These are phyloP conservation scores for Komagataella phaffii DNA, from an alignment of 805 yeast genomes.

Conservation along the genomic window DNA sequence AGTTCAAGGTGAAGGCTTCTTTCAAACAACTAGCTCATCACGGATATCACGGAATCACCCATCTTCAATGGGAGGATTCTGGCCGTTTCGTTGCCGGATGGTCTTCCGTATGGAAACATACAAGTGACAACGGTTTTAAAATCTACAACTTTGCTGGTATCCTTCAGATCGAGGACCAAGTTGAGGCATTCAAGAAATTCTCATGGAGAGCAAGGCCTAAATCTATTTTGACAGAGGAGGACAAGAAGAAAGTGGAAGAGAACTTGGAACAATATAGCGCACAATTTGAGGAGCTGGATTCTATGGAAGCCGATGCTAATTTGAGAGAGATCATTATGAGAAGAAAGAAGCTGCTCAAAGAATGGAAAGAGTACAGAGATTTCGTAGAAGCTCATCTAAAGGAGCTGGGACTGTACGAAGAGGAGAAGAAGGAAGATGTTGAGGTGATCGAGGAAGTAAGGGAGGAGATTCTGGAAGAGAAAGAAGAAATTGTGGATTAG, in stretches of 20 bases:
- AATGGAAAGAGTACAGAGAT: slow-evolving; percentile 76
- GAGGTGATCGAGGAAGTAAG: slow-evolving; percentile 58
- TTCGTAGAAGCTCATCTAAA: slow-evolving; percentile 31
- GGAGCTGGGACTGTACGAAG: slow-evolving; percentile 30
- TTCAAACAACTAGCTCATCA: slow-evolving; percentile 50
- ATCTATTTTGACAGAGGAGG: slow-evolving; percentile 58
- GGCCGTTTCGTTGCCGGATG: slow-evolving; percentile 84
- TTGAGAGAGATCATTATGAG: slow-evolving; percentile 76
- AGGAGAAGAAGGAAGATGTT: slow-evolving; percentile 29
- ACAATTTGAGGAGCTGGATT: slow-evolving; percentile 88
- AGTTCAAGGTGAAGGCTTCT: slow-evolving; percentile 38
- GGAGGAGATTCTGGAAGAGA: slow-evolving; percentile 62
- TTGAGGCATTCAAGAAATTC: slow-evolving; percentile 79
- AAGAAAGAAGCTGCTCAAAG: slow-evolving; percentile 70
- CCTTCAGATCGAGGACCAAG: slow-evolving; percentile 56
- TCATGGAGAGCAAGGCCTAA: slow-evolving; percentile 97
- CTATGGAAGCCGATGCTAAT: slow-evolving; percentile 91
- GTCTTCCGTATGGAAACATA: slow-evolving; percentile 78
- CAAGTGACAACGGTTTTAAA: slow-evolving; percentile 83
- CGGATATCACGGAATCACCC: slow-evolving; percentile 67
- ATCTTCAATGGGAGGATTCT: slow-evolving; percentile 88
- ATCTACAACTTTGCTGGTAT: slow-evolving; percentile 77
- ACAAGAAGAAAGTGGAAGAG: slow-evolving; percentile 83
- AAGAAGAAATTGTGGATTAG: slow-evolving; percentile 50
- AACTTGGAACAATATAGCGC: slow-evolving; percentile 80